Evolutionary conservation across 106 monocot genomes (phyloP).

Genomic region (Allium fistulosum): DNA sequence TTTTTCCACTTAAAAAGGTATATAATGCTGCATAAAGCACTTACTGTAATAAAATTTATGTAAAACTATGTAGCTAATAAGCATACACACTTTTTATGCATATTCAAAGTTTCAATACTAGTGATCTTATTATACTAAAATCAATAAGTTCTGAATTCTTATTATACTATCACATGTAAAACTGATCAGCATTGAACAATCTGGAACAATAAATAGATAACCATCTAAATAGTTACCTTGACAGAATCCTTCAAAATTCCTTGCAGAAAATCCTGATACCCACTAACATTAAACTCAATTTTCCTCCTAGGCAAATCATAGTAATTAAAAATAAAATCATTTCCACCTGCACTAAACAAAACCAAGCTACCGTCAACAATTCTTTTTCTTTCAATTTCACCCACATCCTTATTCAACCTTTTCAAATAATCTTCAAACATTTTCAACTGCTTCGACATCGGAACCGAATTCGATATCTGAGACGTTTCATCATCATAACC

Average conservation of each 20-base stretch:
- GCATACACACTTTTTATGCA: too few relatives aligned
- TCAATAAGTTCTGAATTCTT: too few relatives aligned
- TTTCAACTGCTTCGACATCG: constrained; percentile 7
- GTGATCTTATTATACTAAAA: too few relatives aligned
- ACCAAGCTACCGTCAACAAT: constrained; percentile 7
- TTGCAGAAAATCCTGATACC: constrained; percentile 34
- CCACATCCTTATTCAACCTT: constrained; percentile 2
- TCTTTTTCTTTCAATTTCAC: neutral
- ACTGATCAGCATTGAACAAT: too few relatives aligned
- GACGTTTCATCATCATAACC: constrained; percentile 13
- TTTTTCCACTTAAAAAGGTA: too few relatives aligned
- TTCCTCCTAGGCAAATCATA: constrained; percentile 17
- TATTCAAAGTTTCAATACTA: too few relatives aligned
- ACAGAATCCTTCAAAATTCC: constrained; percentile 8
- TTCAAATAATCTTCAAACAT: constrained; percentile 13
- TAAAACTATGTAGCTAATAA: too few relatives aligned
- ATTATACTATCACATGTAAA: too few relatives aligned
- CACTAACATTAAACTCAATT: constrained; percentile 4
- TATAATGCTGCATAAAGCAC: too few relatives aligned
- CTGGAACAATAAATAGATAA: too few relatives aligned
- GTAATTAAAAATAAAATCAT: constrained; percentile 18
- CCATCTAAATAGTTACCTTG: constrained; percentile 13
- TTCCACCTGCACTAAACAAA: constrained; percentile 12
- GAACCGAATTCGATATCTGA: neutral
- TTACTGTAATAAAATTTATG: too few relatives aligned